Conservation (phyloP, 371 early-diverging fungal genomes). For the Umbelopsis sp. region DNA sequence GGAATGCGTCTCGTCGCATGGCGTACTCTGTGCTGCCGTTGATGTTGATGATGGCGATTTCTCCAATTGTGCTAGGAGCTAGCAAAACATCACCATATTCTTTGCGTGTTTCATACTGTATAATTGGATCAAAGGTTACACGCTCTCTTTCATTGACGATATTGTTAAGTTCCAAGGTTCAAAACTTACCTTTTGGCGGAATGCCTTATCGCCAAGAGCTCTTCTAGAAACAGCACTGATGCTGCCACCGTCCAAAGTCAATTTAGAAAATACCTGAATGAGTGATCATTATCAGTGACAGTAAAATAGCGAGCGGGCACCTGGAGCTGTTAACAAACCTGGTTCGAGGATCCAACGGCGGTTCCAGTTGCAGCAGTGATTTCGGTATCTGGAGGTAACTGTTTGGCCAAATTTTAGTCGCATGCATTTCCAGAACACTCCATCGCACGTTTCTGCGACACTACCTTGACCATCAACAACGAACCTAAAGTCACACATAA, state of each 20-base stretch:
- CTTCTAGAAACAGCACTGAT: constrained; percentile 56
- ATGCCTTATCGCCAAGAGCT: constrained; percentile 58
- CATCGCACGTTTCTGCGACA: too few relatives aligned
- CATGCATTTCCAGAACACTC: too few relatives aligned
- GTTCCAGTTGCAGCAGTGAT: constrained; percentile 67
- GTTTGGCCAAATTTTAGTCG: not conserved
- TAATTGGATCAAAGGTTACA: too few relatives aligned
- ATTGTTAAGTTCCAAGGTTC: too few relatives aligned
- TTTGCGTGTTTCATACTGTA: constrained; percentile 62
- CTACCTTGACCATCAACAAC: constrained; percentile 50
- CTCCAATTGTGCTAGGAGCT: constrained; percentile 68
- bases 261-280: constrained; percentile 49
- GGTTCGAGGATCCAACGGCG: constrained; percentile 62
- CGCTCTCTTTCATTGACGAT: too few relatives aligned
- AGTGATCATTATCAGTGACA: not conserved
- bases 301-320: not conserved
- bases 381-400: constrained; percentile 65
- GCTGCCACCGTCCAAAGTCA: constrained; percentile 53
- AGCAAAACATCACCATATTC: constrained; percentile 70
- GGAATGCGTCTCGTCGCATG: constrained; percentile 68
- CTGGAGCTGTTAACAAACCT: constrained; percentile 30
- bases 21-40: constrained; percentile 66
- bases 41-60: constrained; percentile 66
- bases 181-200: constrained; percentile 61
- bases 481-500: constrained; percentile 34